Conservation (phyloP, 1,139 yeast genomes). For the Yamadazyma friedrichii region DNA sequence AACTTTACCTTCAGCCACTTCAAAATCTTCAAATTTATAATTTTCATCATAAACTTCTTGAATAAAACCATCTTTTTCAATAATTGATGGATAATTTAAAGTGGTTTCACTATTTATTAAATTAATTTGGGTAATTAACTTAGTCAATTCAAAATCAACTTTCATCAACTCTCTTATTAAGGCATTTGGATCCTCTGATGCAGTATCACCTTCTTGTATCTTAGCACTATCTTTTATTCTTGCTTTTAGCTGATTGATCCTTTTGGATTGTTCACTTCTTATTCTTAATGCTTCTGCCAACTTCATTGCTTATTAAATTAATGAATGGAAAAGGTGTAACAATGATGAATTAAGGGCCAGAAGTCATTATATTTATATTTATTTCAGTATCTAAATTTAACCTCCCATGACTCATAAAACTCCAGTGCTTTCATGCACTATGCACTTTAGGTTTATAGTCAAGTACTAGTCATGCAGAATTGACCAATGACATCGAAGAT, state of each 20-base stretch:
- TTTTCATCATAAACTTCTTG: neutral
- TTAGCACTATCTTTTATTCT: slow-evolving; percentile 14
- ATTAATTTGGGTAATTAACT: slow-evolving; percentile 13
- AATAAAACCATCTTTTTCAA: slow-evolving; percentile 7
- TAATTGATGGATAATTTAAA: slow-evolving; percentile 10
- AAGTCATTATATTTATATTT: no score
- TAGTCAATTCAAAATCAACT: slow-evolving; percentile 10
- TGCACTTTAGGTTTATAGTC: no score
- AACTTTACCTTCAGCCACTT: neutral
- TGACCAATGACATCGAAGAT: no score
- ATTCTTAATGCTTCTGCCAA: slow-evolving; percentile 15
- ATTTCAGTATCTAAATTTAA: no score
- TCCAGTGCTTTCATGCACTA: no score
- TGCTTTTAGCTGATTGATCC: slow-evolving; percentile 8
- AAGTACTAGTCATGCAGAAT: no score
- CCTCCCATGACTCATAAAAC: no score
- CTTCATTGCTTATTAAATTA: slow-evolving; percentile 2
- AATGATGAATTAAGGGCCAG: neutral
- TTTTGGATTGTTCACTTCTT: slow-evolving; percentile 12
- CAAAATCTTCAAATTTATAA: slow-evolving; percentile 4
- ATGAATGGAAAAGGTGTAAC: no score
- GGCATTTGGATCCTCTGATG: slow-evolving; percentile 13
- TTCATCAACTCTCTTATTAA: slow-evolving; percentile 9
- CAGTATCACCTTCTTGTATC: slow-evolving; percentile 17
- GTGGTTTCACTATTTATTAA: slow-evolving; percentile 12